These are phyloP conservation scores for Sporisorium graminicola DNA, from an alignment of 1,284 basidiomycete genomes.

Conservation along the genomic window DNA sequence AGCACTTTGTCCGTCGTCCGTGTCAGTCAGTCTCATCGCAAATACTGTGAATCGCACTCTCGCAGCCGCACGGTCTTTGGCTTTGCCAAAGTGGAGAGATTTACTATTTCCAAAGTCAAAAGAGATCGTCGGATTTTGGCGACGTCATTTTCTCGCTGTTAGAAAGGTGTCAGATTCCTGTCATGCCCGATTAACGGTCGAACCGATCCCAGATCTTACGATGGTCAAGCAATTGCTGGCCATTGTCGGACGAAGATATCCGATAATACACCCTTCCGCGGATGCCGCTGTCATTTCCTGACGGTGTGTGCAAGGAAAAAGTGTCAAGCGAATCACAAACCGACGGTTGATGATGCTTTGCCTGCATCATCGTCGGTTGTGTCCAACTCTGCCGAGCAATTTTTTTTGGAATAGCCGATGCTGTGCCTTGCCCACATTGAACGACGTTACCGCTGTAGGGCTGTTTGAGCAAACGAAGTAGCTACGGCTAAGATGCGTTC, in stretches of 20 bases:
- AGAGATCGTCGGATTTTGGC: no score
- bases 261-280: slow-evolving; percentile 16
- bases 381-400: background rate
- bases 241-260: slow-evolving; percentile 26
- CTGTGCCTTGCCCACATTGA: background rate
- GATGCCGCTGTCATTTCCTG: slow-evolving; percentile 2
- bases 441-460: background rate
- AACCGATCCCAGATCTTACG: background rate
- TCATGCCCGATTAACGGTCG: background rate
- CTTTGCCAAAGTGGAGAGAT: no score
- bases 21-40: background rate
- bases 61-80: background rate
- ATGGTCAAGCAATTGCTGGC: background rate
- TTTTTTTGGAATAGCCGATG: background rate
- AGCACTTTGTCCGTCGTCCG: background rate
- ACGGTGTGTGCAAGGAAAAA: no score
- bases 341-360: background rate
- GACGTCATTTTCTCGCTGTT: background rate
- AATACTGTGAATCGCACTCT: no score
- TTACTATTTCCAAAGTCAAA: no score
- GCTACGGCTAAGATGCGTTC: no score
- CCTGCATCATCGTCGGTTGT: background rate
- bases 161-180: no score
- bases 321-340: no score
- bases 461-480: background rate